Conservation (phyloP, 164 flowering plant genomes). For the Nymphaea colorata region DNA sequence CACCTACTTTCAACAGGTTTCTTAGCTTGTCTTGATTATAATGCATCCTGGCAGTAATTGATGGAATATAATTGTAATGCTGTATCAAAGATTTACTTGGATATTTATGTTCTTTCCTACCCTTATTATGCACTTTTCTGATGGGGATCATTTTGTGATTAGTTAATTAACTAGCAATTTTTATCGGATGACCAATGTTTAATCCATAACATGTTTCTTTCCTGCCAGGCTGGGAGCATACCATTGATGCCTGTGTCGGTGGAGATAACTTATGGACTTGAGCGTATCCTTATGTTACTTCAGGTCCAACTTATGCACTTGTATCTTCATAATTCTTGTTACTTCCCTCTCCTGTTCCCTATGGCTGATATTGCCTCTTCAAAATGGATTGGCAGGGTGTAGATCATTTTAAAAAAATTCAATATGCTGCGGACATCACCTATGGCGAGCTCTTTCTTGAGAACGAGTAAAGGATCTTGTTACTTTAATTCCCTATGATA, state of each 20-base stretch:
- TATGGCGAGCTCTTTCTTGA: constrained; percentile 95
- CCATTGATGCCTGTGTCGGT: constrained; percentile 78
- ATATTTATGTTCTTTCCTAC: too few relatives aligned
- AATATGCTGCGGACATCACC: constrained; percentile 86
- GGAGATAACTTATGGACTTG: constrained; percentile 99
- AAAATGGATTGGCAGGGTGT: constrained; percentile 57
- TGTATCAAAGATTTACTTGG: too few relatives aligned
- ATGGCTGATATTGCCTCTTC: constrained; percentile 2
- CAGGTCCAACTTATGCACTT: constrained; percentile 40
- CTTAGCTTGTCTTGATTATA: not conserved
- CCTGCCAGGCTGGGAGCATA: constrained; percentile 81
- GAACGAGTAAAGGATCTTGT: constrained; percentile 56
- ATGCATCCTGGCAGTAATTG: too few relatives aligned
- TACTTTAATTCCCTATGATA: not conserved
- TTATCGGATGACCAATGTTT: not conserved
- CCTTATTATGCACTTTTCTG: too few relatives aligned
- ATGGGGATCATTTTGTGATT: too few relatives aligned
- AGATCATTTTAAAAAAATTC: constrained; percentile 93
- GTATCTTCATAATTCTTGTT: not conserved
- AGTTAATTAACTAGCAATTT: too few relatives aligned
- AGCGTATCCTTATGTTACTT: constrained; percentile 90
- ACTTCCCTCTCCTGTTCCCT: not conserved
- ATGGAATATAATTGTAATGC: too few relatives aligned
- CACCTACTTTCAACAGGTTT: constrained; percentile 97
- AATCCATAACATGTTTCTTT: not conserved